Conservation (phyloP, 2,329 filamentous ascomycete species). For the Shiraia bambusicola region DNA sequence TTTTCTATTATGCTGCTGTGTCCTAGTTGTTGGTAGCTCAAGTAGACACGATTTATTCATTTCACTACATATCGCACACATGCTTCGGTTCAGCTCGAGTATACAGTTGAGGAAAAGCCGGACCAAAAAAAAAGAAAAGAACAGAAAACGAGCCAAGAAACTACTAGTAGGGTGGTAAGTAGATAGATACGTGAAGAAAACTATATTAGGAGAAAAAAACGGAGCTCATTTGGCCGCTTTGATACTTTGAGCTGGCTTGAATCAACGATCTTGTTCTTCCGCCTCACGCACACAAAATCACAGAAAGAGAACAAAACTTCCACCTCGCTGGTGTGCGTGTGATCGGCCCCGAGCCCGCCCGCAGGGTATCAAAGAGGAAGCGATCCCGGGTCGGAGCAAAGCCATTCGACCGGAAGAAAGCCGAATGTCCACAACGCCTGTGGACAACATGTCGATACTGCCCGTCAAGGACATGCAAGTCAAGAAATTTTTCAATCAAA, state of each 20-base stretch:
- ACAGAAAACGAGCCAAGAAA: neutral
- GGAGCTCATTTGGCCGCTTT: no score
- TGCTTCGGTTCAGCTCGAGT: conserved; percentile 6
- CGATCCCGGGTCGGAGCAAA: conserved; percentile 30
- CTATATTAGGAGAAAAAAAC: no score
- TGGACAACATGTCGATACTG: conserved; percentile 35
- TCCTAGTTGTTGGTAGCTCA: neutral
- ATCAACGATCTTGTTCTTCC: no score
- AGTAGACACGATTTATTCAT: conserved; percentile 10
- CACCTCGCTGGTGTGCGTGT: conserved; percentile 4
- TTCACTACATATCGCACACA: conserved; percentile 19
- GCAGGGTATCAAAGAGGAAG: conserved; percentile 42
- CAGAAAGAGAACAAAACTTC: no score
- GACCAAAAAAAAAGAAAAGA: conserved; percentile 1
- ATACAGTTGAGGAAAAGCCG: conserved; percentile 2
- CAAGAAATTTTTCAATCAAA: conserved; percentile 34
- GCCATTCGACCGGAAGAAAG: conserved; percentile 35
- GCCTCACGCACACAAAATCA: no score
- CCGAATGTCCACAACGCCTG: conserved; percentile 43
- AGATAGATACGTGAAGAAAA: conserved; percentile 6
- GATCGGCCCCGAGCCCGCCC: conserved; percentile 26
- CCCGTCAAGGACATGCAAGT: conserved; percentile 40
- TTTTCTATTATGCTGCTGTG: no score
- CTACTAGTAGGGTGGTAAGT: neutral
- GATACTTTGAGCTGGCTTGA: no score